These are phyloP conservation scores for Fusarium agapanthi DNA, from an alignment of 2,329 filamentous ascomycete genomes.

Conservation along the genomic window DNA sequence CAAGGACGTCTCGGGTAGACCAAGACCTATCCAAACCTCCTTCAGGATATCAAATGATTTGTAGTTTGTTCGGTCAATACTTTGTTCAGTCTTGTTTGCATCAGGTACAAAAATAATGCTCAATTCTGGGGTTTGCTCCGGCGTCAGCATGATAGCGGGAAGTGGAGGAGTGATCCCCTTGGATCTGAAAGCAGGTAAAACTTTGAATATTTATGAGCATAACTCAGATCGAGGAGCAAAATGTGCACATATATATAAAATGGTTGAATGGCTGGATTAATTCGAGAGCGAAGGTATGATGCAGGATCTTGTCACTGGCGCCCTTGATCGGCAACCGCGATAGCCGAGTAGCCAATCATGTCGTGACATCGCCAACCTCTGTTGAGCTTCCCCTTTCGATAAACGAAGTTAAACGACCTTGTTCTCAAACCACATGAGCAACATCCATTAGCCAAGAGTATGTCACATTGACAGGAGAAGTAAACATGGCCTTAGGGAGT, in stretches of 20 bases:
- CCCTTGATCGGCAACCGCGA: too few relatives aligned
- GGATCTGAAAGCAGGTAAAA: rapidly evolving
- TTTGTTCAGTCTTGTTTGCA: too few relatives aligned
- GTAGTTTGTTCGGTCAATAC: not conserved
- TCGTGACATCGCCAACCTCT: too few relatives aligned
- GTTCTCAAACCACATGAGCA: too few relatives aligned
- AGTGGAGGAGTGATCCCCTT: rapidly evolving
- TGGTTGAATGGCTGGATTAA: not conserved
- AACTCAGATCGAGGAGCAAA: not conserved
- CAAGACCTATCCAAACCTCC: conserved; percentile 27
- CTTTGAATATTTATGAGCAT: rapidly evolving
- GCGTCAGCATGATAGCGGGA: not conserved
- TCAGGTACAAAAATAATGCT: not conserved
- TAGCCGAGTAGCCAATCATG: too few relatives aligned
- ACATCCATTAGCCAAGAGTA: too few relatives aligned
- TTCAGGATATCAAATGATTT: conserved; percentile 3
- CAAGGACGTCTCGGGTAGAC: conserved; percentile 15
- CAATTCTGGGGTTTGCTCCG: not conserved
- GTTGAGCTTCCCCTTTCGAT: too few relatives aligned
- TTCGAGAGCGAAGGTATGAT: too few relatives aligned
- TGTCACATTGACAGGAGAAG: too few relatives aligned
- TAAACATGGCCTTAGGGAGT: rapidly evolving
- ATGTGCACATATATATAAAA: not conserved
- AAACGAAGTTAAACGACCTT: too few relatives aligned
- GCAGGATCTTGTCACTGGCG: too few relatives aligned